phyloP scores from a whole-genome alignment of 2,329 filamentous ascomycete genomes.

The Fusarium nelsonii region DNA sequence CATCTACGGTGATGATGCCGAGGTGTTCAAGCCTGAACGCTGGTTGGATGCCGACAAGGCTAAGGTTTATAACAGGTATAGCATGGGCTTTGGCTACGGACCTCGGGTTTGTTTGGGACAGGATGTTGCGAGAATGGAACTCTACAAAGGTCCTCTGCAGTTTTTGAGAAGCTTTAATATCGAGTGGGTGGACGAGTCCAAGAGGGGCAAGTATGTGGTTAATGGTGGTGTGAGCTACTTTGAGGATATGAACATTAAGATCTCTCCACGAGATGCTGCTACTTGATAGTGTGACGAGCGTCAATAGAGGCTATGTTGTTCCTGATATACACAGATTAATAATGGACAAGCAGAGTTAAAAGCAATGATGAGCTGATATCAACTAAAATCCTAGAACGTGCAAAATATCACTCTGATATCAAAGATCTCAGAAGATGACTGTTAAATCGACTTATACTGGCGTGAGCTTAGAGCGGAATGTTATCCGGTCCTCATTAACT shows the following conservation, averaged over 20 bases:
- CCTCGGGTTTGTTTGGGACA: conserved; percentile 59
- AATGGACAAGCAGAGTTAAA: too few relatives aligned
- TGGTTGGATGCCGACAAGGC: conserved; percentile 53
- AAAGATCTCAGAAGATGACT: too few relatives aligned
- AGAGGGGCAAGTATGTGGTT: conserved; percentile 28
- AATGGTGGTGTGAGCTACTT: conserved; percentile 41
- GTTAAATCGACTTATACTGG: too few relatives aligned
- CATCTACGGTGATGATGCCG: conserved; percentile 51
- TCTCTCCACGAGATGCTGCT: conserved; percentile 7
- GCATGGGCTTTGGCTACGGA: conserved; percentile 56
- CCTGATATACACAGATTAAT: too few relatives aligned
- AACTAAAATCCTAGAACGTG: too few relatives aligned
- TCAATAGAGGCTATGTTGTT: fast-evolving
- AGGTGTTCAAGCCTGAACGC: conserved; percentile 56
- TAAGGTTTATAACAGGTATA: conserved; percentile 49
- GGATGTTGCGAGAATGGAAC: conserved; percentile 59
- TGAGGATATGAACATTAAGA: conserved; percentile 31
- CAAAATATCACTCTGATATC: too few relatives aligned
- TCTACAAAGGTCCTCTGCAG: conserved; percentile 44
- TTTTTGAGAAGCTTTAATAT: conserved; percentile 38
- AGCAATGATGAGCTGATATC: too few relatives aligned
- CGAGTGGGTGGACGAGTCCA: conserved; percentile 14
- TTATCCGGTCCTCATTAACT: too few relatives aligned
- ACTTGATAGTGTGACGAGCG: fast-evolving
- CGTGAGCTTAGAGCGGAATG: too few relatives aligned